Percentiles rank a stretch among this genome's conserved stretches.
Conservation (phyloP, 192 early-diverging fungal genomes). For the Physocladia obscura region DNA sequence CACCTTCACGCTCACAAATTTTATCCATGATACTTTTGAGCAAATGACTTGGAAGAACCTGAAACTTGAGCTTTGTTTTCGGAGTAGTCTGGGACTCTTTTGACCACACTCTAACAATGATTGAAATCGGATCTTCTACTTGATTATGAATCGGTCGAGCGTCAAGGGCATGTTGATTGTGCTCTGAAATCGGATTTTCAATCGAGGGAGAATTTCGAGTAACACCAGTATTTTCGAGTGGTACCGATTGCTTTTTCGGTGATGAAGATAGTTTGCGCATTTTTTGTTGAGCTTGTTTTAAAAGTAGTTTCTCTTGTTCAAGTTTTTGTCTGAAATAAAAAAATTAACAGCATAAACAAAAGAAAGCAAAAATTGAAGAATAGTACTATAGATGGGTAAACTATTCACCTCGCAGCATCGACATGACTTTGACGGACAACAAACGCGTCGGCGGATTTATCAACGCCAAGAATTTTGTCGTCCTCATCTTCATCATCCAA, state of each 20-base stretch:
- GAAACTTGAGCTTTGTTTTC: not conserved
- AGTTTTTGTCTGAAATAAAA: not conserved
- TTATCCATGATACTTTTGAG: not conserved
- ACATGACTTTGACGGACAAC: not conserved
- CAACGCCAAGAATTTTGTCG: too few relatives aligned
- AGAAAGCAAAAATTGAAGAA: not conserved
- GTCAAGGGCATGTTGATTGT: not conserved
- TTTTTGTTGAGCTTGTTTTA: not conserved
- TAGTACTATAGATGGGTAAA: too few relatives aligned
- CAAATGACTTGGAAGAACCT: not conserved
- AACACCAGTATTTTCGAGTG: not conserved
- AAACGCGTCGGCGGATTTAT: too few relatives aligned
- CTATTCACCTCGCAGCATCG: not conserved
- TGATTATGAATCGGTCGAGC: not conserved
- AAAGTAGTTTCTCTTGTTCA: not conserved
- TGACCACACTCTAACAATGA: not conserved
- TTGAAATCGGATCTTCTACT: not conserved
- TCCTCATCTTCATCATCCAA: too few relatives aligned
- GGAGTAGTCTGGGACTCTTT: not conserved
- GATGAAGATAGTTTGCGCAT: too few relatives aligned
- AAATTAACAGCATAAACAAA: not conserved
- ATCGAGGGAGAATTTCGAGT: not conserved
- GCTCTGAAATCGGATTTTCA: not conserved
- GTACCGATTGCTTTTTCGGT: too few relatives aligned
- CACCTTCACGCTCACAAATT: not conserved